phyloP scores from a whole-genome alignment of 2,329 filamentous ascomycete species.

The Sarocladium oryzae region DNA sequence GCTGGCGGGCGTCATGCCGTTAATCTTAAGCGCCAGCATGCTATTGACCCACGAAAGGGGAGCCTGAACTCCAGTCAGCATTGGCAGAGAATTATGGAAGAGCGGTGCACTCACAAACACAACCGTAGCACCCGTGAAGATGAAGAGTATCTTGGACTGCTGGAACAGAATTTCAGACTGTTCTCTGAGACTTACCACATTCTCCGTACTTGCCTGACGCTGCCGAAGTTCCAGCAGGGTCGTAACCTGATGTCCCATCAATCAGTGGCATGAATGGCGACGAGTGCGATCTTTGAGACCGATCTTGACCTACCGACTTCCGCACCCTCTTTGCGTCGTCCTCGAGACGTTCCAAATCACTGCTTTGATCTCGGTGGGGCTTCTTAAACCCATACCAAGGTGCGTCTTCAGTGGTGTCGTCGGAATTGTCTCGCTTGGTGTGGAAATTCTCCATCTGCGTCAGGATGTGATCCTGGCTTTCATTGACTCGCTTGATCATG shows the following conservation, averaged over 20 bases:
- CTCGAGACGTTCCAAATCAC: conserved; percentile 1
- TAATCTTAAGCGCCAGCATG: conserved; percentile 2
- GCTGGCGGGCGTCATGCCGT: not conserved
- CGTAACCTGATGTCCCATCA: not conserved
- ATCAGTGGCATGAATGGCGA: too few species aligned
- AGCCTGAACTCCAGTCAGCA: not conserved
- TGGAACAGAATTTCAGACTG: conserved; percentile 6
- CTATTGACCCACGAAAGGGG: conserved; percentile 7
- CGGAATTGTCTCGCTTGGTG: not conserved
- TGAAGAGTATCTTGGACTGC: conserved; percentile 6
- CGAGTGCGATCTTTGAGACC: too few species aligned
- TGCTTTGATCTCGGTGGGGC: not conserved
- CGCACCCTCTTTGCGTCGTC: conserved; percentile 5
- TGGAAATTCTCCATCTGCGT: not conserved
- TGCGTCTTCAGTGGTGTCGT: not conserved
- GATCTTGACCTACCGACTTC: conserved; percentile 3
- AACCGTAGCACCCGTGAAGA: conserved; percentile 4
- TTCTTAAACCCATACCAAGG: conserved; percentile 5
- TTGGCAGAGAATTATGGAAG: not conserved
- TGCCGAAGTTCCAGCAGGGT: conserved; percentile 3
- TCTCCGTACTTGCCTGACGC: conserved; percentile 6
- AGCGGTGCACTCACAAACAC: not conserved
- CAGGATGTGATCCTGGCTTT: conserved; percentile 1
- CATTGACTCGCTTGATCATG: not conserved
- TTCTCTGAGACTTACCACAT: conserved; percentile 6